Evolutionary conservation across 1,284 basidiomycete genomes (phyloP).

Genomic region (Heterobasidion annosum): DNA sequence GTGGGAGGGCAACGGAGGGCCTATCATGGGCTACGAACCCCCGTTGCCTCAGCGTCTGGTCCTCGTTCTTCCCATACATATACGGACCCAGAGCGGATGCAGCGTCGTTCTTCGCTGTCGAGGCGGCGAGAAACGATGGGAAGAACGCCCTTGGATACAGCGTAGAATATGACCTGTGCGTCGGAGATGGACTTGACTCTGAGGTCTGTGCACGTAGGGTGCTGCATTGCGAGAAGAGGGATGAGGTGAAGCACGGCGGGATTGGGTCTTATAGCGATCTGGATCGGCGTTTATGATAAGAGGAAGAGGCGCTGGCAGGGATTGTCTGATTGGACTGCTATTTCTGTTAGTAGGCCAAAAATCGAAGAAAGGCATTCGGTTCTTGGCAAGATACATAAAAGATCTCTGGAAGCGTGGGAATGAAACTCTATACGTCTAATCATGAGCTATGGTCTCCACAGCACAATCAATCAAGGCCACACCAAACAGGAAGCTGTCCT

Average conservation of each 20-base stretch:
- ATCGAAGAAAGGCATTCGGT: not conserved
- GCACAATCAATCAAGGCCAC: not conserved
- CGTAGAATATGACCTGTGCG: conserved; percentile 35
- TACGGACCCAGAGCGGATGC: conserved; percentile 31
- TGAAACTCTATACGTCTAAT: conserved; percentile 15
- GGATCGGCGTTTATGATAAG: conserved; percentile 9
- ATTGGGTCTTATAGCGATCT: conserved; percentile 5
- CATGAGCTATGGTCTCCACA: conserved; percentile 3
- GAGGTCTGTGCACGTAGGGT: conserved; percentile 33
- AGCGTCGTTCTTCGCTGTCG: conserved; percentile 32
- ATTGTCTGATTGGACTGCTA: not conserved
- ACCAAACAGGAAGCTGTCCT: not conserved
- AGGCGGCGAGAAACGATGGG: conserved; percentile 32
- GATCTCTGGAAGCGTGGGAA: conserved; percentile 1
- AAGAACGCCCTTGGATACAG: conserved; percentile 25
- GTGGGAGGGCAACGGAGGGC: conserved; percentile 7
- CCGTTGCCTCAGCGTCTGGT: conserved; percentile 26
- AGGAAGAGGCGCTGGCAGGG: not conserved
- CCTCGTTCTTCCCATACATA: conserved; percentile 39
- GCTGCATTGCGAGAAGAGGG: conserved; percentile 24
- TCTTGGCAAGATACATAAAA: not conserved
- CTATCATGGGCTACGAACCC: conserved; percentile 17
- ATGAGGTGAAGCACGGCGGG: conserved; percentile 5
- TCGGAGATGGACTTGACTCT: conserved; percentile 29
- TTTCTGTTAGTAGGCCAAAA: not conserved